Evolutionary conservation across 106 monocot genomes (phyloP), one percentile per base, ranked within the genome.

Genomic region (Ottelia alismoides): DNA sequence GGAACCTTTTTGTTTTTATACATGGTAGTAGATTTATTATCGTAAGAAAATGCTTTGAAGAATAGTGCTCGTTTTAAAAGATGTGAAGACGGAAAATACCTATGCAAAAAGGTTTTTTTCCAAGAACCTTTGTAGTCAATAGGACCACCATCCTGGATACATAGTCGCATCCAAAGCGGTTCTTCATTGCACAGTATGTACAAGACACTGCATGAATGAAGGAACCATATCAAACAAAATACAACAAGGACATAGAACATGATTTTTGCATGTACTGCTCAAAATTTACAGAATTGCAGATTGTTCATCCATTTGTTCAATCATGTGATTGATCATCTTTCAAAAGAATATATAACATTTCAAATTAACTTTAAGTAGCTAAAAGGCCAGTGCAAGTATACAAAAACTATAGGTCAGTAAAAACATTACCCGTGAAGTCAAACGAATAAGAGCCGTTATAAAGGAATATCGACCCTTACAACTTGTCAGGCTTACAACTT

Each of bases 121-220:
- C 96, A 98, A 45, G 89, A 79, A 40, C 74, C 77, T 58, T 47
- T 82, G 49, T 89, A 98, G 57, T 79, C 73, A 57, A 98, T 51
- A 51, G 44, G 56, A 59, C 96, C 96, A 0, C 85, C 76, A 45
- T 57, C 66, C 66, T 60, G 74, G 26, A 98, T 76, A 53, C 89
- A 89, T 29, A 70, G 71, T 44, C 49, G 85, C 89, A 98, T 85
- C 96, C 96, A 98, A 19, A 98, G 70, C 20, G 96, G 89, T 57
- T 98, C 96, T 62, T 98, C 96, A 57, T 98, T 98, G 76, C 96
- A 89, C 9, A 98, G 45, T 70, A 85, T 74, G 69, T 82, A 89
- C 81, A 98, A 66, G 53, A 98, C 89, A 74, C 96, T 98, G 67
- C 48, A 63, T 32, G 55, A 61, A 45, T 19, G 7, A 45, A 64